Evolutionary conservation across 441 rosid genomes (phyloP), one percentile per base, ranked within the genome.

Genomic region (Brassica balearica): DNA sequence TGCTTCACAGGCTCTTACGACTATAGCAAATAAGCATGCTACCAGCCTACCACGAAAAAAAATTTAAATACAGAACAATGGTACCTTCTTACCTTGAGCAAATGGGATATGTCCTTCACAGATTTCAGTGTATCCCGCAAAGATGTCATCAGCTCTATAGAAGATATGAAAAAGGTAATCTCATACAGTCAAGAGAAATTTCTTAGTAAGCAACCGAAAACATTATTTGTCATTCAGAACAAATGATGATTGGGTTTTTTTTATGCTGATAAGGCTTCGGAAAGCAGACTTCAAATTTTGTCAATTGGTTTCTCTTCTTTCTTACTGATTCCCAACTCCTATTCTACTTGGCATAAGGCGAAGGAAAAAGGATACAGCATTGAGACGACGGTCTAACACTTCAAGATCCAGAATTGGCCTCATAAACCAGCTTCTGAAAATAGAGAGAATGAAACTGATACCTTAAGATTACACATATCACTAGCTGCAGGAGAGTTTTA

Each of bases 391-490:
- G 73, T 90, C 92, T 87, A 96, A 76, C 70, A 69, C 87, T 85
- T 90, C 89, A 46, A 92, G 87, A 77, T 93, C 94, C n/a, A 96
- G 77, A 77, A 93, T 86, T 71, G 99, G 99, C 86, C 99, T 89
- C 84, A 96, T 84, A 86, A 96, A 96, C 99, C 99, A 96, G 88
- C 87, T 93, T 81, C 99, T 96, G 80, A 68, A 68, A 80, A 75
- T 41, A 77, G 69, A 76, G 77, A 65, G 46, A 71, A 71, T 22
- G 51, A 83, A 83, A 66, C 46, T 64, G 41, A 19, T 74, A 70
- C 73, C 65, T 32, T 79, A 65, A 36, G 68, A 56, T 59, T 34
- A 65, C 38, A 23, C 27, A 23, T 23, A 64, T 19, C 58, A 56
- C 61, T 20, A 41, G 48, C 55, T 56, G 51, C 63, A 72, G 73